Evolutionary conservation across 192 early-diverging fungal species (phyloP).

Genomic region (Irineochytrium annulatum): DNA sequence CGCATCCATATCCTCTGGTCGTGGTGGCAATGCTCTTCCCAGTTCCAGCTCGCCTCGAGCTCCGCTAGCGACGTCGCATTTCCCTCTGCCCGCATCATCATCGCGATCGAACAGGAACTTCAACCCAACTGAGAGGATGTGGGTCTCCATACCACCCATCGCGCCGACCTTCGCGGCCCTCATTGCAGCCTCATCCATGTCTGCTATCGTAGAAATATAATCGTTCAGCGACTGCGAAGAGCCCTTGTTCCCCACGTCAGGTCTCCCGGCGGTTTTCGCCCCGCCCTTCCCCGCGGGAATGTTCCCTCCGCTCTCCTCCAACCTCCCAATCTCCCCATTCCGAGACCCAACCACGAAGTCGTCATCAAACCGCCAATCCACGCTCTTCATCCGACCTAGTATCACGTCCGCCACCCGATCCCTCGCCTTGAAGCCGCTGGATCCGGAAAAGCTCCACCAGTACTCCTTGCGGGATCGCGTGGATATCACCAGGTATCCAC

Average conservation of each 20-base stretch:
- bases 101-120: slow-evolving; percentile 39
- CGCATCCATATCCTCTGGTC: slow-evolving; percentile 15
- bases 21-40: neutral
- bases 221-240: slow-evolving; percentile 35
- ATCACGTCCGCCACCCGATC: slow-evolving; percentile 37
- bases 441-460: slow-evolving; percentile 40
- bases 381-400: slow-evolving; percentile 40
- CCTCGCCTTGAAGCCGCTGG: slow-evolving; percentile 32
- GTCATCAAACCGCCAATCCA: slow-evolving; percentile 47
- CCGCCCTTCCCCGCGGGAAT: slow-evolving; percentile 12
- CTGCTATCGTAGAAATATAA: neutral
- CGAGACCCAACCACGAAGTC: slow-evolving; percentile 40
- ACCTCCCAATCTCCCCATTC: slow-evolving; percentile 19
- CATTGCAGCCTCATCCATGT: neutral
- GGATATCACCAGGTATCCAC: slow-evolving; percentile 45
- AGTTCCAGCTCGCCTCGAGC: neutral
- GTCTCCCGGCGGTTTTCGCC: too few species aligned
- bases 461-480: slow-evolving; percentile 38
- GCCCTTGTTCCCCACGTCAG: too few species aligned
- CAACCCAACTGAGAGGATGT: slow-evolving; percentile 35
- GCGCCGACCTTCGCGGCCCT: slow-evolving; percentile 1
- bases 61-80: slow-evolving; percentile 3
- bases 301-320: neutral
- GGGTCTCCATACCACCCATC: slow-evolving; percentile 5
- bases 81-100: slow-evolving; percentile 22